These are phyloP conservation scores for Aspergillus pseudoviridinutans DNA, from an alignment of 2,329 filamentous ascomycete genomes.

Conservation along the genomic window DNA sequence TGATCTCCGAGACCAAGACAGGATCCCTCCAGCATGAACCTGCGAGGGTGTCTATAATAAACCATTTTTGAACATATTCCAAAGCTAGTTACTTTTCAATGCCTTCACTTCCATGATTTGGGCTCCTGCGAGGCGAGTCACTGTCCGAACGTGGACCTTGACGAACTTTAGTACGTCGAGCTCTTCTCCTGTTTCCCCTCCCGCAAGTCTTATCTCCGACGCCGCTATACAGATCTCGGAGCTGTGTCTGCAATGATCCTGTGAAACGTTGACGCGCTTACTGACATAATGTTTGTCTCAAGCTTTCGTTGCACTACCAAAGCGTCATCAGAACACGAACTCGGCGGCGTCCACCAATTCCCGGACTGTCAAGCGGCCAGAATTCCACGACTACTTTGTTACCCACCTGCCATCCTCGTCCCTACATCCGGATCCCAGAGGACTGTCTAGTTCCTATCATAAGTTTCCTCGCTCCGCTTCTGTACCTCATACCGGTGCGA, in stretches of 20 bases:
- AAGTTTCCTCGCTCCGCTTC: constrained; percentile 83
- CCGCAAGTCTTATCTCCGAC: constrained; percentile 14
- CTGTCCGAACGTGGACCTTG: constrained; percentile 38
- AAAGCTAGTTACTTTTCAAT: constrained; percentile 13
- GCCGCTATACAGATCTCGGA: constrained; percentile 6
- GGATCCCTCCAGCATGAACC: neutral
- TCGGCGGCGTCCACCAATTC: constrained; percentile 10
- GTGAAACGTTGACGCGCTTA: neutral
- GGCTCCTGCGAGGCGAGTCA: constrained; percentile 35
- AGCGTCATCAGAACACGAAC: constrained; percentile 23
- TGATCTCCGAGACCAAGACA: neutral
- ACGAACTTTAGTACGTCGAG: constrained; percentile 34
- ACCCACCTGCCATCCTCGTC: constrained; percentile 93
- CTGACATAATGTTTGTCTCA: constrained; percentile 1
- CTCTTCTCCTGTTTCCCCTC: constrained; percentile 1
- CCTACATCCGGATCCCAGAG: constrained; percentile 77
- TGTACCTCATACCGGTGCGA: constrained; percentile 64
- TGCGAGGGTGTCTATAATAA: constrained; percentile 2
- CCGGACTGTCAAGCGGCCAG: constrained; percentile 36
- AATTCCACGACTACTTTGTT: constrained; percentile 95
- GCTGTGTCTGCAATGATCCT: neutral
- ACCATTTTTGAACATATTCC: constrained; percentile 8
- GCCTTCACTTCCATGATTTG: constrained; percentile 36
- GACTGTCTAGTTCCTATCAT: constrained; percentile 64
- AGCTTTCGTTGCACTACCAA: constrained; percentile 32